Percentiles rank a stretch among this genome's conserved stretches.
phyloP scores from a whole-genome alignment of 306 rosid species.

The Bauhinia variegata region DNA sequence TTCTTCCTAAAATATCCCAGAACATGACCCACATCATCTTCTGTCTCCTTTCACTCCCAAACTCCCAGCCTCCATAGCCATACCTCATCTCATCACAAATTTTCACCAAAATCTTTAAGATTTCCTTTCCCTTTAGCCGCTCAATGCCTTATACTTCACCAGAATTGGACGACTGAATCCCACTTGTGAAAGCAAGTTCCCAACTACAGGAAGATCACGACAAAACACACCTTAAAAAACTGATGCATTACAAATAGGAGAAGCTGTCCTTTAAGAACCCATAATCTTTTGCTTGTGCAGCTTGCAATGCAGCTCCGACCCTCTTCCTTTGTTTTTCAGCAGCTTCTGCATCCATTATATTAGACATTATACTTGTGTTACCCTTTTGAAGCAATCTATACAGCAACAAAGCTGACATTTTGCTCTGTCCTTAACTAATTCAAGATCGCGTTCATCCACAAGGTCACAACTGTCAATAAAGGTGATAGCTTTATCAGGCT shows the following conservation, averaged over 20 bases:
- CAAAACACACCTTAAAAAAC: conserved; percentile 87
- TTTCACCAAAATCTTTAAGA: too few relatives aligned
- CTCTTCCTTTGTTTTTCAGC: conserved; percentile 74
- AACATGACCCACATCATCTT: too few relatives aligned
- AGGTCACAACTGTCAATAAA: conserved; percentile 86
- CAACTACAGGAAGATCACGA: conserved; percentile 82
- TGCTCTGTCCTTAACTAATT: conserved; percentile 72
- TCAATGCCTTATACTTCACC: conserved; percentile 84
- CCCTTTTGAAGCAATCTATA: conserved; percentile 92
- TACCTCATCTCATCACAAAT: too few relatives aligned
- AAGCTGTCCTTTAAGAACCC: conserved; percentile 23
- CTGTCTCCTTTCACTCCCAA: too few relatives aligned
- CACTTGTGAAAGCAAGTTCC: conserved; percentile 73
- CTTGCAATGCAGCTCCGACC: conserved; percentile 55
- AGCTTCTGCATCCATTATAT: conserved; percentile 70
- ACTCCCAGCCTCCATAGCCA: too few relatives aligned
- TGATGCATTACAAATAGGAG: conserved; percentile 41
- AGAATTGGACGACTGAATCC: conserved; percentile 80
- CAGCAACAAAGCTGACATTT: conserved; percentile 76
- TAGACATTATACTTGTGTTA: conserved; percentile 61
- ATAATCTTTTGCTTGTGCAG: conserved; percentile 45
- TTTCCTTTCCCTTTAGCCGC: too few relatives aligned
- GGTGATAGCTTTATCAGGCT: conserved; percentile 72
- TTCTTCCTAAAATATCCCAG: too few relatives aligned
- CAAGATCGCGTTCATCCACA: conserved; percentile 68